Conservation (phyloP, 805 yeast genomes). For the Candida michaelii region DNA sequence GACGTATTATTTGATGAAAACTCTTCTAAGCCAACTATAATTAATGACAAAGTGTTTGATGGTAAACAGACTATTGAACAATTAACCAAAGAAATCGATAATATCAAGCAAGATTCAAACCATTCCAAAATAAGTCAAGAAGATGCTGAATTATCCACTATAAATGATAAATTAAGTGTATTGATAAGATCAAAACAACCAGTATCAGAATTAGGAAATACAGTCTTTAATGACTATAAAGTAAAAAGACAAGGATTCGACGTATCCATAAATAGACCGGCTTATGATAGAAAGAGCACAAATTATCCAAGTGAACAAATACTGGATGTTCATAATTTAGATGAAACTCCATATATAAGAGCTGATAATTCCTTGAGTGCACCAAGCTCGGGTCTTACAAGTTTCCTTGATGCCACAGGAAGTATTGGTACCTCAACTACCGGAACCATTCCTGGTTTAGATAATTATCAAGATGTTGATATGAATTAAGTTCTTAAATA, state of each 20-base stretch:
- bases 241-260: conserved; percentile 1
- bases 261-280: conserved; percentile 17
- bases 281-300: conserved; percentile 10
- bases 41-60: conserved; percentile 20
- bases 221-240: conserved; percentile 18
- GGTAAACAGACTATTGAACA: conserved; percentile 23
- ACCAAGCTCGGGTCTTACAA: background rate
- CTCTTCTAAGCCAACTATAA: conserved; percentile 13
- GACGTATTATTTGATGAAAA: conserved; percentile 21
- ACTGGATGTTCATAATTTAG: conserved; percentile 25
- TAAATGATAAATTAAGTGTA: conserved; percentile 14
- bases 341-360: conserved; percentile 15
- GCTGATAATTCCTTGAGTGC: conserved; percentile 5
- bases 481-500: conserved; percentile 2
- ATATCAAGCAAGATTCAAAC: background rate
- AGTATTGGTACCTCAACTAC: background rate
- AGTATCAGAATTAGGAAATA: conserved; percentile 16
- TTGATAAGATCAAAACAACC: conserved; percentile 17
- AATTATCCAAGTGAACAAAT: conserved; percentile 18
- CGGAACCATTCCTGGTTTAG: conserved; percentile 5
- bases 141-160: background rate
- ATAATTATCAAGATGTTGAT: conserved; percentile 5
- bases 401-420: conserved; percentile 2
- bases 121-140: background rate
- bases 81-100: conserved; percentile 1